Conservation (phyloP, 495 filamentous ascomycete genomes). For the Elaphomyces granulatus region DNA sequence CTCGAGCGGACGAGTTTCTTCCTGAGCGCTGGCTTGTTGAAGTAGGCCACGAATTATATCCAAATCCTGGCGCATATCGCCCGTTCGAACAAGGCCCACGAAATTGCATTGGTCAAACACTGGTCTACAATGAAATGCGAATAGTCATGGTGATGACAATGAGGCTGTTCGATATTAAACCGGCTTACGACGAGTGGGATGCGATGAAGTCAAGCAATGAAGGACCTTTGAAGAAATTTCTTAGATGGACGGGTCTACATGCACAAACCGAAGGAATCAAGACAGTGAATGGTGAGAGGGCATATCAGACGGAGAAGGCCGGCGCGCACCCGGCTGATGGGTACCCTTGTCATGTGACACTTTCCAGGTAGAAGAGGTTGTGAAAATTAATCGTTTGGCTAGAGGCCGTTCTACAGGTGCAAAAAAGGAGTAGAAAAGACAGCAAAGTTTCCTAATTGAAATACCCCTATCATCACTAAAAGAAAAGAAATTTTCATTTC, state of each 20-base stretch:
- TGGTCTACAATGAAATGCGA: constrained; percentile 30
- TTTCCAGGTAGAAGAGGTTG: background rate
- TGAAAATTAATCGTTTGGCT: no score
- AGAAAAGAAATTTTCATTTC: no score
- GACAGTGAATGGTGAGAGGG: background rate
- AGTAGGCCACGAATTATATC: constrained; percentile 3
- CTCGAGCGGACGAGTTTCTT: constrained; percentile 19
- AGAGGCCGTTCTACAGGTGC: no score
- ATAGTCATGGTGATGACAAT: constrained; percentile 22
- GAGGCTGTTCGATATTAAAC: constrained; percentile 17
- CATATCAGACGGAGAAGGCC: constrained; percentile 1
- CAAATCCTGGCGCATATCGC: constrained; percentile 23
- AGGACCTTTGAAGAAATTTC: background rate
- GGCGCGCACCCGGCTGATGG: background rate
- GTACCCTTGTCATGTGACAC: background rate
- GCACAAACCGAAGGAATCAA: background rate
- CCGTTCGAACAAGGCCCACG: constrained; percentile 36
- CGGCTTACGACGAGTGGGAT: background rate
- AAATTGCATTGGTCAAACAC: constrained; percentile 37
- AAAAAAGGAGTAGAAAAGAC: no score
- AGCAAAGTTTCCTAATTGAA: no score
- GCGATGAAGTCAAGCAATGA: background rate
- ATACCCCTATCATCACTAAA: no score
- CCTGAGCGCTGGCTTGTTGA: constrained; percentile 21
- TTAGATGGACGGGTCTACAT: background rate